Base-by-base conservation (phyloP, 768 basidiomycete genomes). In the Leccinum boreale region DNA sequence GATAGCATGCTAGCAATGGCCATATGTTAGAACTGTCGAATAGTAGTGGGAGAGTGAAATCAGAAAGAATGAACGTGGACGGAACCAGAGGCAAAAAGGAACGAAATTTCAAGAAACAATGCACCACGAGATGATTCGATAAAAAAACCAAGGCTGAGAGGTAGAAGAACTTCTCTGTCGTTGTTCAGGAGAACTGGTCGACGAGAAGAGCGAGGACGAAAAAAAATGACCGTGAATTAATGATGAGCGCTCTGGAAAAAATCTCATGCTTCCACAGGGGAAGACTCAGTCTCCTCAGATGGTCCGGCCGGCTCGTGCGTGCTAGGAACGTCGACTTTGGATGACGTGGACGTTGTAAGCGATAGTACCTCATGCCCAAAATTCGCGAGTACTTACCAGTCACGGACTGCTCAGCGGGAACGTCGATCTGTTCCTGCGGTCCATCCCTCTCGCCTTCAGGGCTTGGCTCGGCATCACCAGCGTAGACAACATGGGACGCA, bases 1-100 rank as follows among this genome's bases (percentile, higher is more conserved):
- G 52, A 39, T 55, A 53, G 19, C 48, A 44, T 66, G 56, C 57
- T 65, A 52, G 39, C 44, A 49, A 57, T 60, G 57, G 28, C 45
- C 55, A 35, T 56, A 26, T 60, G 63, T 55, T 48, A 53, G 57
- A 59, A 56, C 48, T 52, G 36, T 55, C 12, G 51, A 60, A 55
- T 19, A 59, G 56, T 50, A 50, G 47, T 39, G 36, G 42, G 19
- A 44, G 42, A 44, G 19, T 44, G 19, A 6, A 15, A 35, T 2
- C 9, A 33, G 23, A 19, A 42, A 48, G 61, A 62, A 57, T 0
- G 56, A 62, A 49, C 28, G 62, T 45, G 59, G 28, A 36, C 24
- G 9, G 19, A 23, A 44, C 42, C 4, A 17, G 15, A 56, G 42
- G 44, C 5, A 56, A 64, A 47, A 48, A 26, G 3, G 52, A 60